Evolutionary conservation across 306 rosid species (phyloP).

Genomic region (Vachellia collinsii): DNA sequence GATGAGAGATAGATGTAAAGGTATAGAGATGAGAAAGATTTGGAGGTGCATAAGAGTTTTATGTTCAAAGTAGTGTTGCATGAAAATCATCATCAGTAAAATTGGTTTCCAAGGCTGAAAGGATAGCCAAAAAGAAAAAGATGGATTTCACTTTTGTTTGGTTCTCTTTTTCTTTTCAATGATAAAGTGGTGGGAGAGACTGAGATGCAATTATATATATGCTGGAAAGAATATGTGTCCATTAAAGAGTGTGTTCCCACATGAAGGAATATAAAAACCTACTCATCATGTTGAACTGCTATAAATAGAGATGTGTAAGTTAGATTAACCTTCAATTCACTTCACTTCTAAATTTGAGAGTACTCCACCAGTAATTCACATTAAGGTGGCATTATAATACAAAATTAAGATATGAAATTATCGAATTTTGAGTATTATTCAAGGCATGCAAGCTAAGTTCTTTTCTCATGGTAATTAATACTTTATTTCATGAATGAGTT

Average conservation of each 20-base stretch:
- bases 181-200: slow-evolving; percentile 55
- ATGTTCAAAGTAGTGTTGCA: slow-evolving; percentile 48
- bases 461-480: neutral
- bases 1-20: slow-evolving; percentile 28
- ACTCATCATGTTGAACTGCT: slow-evolving; percentile 3
- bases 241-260: slow-evolving; percentile 49
- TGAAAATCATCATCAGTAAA: slow-evolving; percentile 67
- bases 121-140: slow-evolving; percentile 60
- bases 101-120: slow-evolving; percentile 57
- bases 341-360: slow-evolving; percentile 17
- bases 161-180: slow-evolving; percentile 50
- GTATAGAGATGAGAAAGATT: slow-evolving; percentile 23
- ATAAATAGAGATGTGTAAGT: neutral
- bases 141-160: slow-evolving; percentile 56
- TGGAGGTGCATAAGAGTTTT: slow-evolving; percentile 38
- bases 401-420: neutral
- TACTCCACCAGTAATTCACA: neutral
- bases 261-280: slow-evolving; percentile 41
- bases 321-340: slow-evolving; percentile 13
- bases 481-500: neutral
- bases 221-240: slow-evolving; percentile 47
- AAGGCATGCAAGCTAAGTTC: neutral
- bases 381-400: neutral
- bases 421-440: neutral
- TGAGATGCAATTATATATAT: slow-evolving; percentile 35